phyloP scores from a whole-genome alignment of 2,329 filamentous ascomycete genomes.

The Fusarium siculi region DNA sequence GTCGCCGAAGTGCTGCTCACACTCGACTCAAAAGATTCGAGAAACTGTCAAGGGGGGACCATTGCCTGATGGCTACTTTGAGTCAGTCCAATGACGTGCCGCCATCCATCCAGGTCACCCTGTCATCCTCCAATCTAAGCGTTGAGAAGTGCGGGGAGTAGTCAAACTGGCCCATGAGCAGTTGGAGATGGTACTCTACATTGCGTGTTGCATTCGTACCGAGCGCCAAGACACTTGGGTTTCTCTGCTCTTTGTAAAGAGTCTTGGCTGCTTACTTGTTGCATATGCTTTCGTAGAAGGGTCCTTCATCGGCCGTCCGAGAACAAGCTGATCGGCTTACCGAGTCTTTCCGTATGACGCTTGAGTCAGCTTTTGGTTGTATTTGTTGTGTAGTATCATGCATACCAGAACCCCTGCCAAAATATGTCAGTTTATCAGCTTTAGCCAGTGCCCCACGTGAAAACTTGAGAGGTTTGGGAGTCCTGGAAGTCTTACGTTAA shows the following conservation, averaged over 20 bases:
- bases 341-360: constrained; percentile 25
- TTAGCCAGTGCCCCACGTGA: constrained; percentile 37
- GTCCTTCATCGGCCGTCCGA: constrained; percentile 24
- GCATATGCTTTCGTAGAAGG: constrained; percentile 19
- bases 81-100: constrained; percentile 32
- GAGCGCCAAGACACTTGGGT: constrained; percentile 41
- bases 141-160: constrained; percentile 37
- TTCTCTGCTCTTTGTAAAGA: constrained; percentile 4
- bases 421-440: constrained; percentile 28
- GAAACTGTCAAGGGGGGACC: constrained; percentile 16
- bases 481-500: constrained; percentile 6
- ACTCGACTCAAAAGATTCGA: constrained; percentile 25
- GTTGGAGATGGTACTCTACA: not conserved
- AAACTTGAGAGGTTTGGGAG: constrained; percentile 24
- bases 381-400: not conserved
- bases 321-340: constrained; percentile 4
- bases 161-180: constrained; percentile 20
- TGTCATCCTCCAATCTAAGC: constrained; percentile 27
- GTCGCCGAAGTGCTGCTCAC: constrained; percentile 22
- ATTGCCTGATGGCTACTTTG: constrained; percentile 1
- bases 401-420: constrained; percentile 5
- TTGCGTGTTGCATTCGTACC: constrained; percentile 2
- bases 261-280: constrained; percentile 28
- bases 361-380: constrained; percentile 19
- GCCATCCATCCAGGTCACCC: not conserved